phyloP scores from a whole-genome alignment of 139 green algal species.

The Monoraphidium neglectum region DNA sequence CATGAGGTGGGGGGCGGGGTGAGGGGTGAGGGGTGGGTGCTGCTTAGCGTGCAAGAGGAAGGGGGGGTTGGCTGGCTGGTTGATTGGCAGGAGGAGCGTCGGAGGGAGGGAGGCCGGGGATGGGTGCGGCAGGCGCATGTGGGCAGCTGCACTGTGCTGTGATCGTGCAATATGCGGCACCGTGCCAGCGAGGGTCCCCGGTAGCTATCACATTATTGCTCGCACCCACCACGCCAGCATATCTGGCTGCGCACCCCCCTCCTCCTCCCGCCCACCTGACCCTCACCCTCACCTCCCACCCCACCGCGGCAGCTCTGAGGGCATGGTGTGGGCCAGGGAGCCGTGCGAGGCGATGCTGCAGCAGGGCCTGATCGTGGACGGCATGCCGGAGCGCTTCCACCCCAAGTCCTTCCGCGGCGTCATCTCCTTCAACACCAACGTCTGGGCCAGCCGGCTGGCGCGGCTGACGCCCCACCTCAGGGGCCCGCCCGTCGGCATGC shows the following conservation, averaged over 20 bases:
- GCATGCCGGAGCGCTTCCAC: slow-evolving; percentile 55
- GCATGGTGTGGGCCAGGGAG: neutral
- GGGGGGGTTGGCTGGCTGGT: neutral
- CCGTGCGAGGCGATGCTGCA: slow-evolving; percentile 21
- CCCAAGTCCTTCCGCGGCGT: slow-evolving; percentile 54
- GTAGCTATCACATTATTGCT: no score
- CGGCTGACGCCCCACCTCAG: neutral
- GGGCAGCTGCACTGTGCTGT: no score
- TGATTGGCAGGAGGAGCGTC: neutral
- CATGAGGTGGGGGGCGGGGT: slow-evolving; percentile 23
- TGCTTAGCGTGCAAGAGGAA: neutral
- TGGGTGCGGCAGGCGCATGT: neutral
- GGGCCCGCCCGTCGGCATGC: slow-evolving; percentile 12
- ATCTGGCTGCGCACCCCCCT: no score
- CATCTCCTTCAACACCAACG: slow-evolving; percentile 73
- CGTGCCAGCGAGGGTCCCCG: no score
- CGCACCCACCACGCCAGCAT: no score
- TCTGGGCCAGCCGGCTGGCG: slow-evolving; percentile 44
- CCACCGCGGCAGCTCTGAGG: neutral
- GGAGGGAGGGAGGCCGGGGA: neutral
- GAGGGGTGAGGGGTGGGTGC: neutral
- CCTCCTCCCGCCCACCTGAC: no score
- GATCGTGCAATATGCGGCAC: no score
- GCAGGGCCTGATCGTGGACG: neutral
- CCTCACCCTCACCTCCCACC: neutral